These are phyloP conservation scores for Boletus vinaceobasis DNA, from an alignment of 768 basidiomycete species.

Conservation along the genomic window DNA sequence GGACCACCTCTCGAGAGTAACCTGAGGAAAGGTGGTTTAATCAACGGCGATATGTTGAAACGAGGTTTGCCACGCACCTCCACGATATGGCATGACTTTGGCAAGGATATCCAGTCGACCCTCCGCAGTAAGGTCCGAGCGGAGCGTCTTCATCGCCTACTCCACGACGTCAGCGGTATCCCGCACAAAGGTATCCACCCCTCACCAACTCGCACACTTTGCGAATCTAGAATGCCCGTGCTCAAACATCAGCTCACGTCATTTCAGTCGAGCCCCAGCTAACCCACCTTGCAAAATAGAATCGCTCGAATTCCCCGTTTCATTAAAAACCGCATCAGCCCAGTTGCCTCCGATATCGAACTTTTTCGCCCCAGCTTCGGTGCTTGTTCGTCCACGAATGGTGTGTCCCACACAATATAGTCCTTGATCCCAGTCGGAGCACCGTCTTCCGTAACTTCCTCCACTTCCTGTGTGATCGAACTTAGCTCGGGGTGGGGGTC, in stretches of 20 bases:
- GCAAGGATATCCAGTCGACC: conserved; percentile 74
- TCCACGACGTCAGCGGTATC: conserved; percentile 15
- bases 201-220: conserved; percentile 79
- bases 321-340: conserved; percentile 78
- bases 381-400: conserved; percentile 51
- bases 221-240: conserved; percentile 49
- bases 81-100: conserved; percentile 78
- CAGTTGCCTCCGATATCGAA: conserved; percentile 64
- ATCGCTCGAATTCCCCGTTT: conserved; percentile 76
- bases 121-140: conserved; percentile 65
- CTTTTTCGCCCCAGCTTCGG: conserved; percentile 53
- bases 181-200: not conserved
- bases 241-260: not conserved
- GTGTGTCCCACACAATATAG: conserved; percentile 74
- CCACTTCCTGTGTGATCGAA: conserved; percentile 42
- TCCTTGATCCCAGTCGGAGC: conserved; percentile 81
- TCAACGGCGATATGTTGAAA: not conserved
- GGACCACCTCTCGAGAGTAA: conserved; percentile 63
- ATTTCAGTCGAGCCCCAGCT: not conserved
- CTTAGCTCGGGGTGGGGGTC: not conserved
- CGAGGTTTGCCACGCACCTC: conserved; percentile 48
- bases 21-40: conserved; percentile 37
- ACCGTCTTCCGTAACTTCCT: conserved; percentile 73
- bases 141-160: conserved; percentile 78
- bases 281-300: conserved; percentile 77